Evolutionary conservation across 257 asterid genomes (phyloP).

Genomic region (Jasminum sambac): DNA sequence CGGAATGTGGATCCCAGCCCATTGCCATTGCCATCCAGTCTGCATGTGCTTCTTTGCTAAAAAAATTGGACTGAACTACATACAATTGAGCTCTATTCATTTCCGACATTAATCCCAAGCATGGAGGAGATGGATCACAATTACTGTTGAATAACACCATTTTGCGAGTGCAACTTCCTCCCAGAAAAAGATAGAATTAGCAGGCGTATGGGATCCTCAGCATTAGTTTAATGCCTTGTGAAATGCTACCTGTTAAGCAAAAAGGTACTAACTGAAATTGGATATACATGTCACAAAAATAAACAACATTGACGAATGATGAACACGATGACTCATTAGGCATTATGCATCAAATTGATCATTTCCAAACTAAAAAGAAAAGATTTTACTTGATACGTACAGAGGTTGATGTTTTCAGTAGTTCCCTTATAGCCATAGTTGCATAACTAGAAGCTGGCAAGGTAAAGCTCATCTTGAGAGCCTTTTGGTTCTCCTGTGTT

Average conservation of each 20-base stretch:
- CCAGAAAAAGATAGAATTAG: conserved; percentile 16
- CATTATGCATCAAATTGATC: conserved; percentile 4
- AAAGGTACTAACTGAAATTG: conserved; percentile 12
- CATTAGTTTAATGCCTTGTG: conserved; percentile 65
- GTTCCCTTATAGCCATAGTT: conserved; percentile 98
- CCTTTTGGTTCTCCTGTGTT: conserved; percentile 49
- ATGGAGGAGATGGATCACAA: conserved; percentile 20
- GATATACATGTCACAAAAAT: conserved; percentile 2
- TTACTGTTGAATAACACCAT: conserved; percentile 24
- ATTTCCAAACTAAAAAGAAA: conserved; percentile 1
- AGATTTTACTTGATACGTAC: conserved; percentile 43
- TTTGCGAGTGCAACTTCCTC: conserved; percentile 12
- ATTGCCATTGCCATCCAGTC: not conserved
- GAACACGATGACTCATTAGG: not conserved
- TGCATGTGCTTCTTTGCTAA: not conserved
- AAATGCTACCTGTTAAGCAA: conserved; percentile 69
- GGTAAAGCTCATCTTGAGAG: conserved; percentile 85
- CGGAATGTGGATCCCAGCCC: not conserved
- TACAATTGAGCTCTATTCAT: not conserved
- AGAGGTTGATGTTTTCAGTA: conserved; percentile 89
- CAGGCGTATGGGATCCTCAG: conserved; percentile 4
- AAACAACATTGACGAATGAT: conserved; percentile 5
- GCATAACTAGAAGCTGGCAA: conserved; percentile 95
- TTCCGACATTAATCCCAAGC: conserved; percentile 15
- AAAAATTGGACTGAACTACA: not conserved